Evolutionary conservation across 2,329 filamentous ascomycete genomes (phyloP), one percentile per base, ranked within the genome.

Genomic region (Penicillium fuscoglaucum): DNA sequence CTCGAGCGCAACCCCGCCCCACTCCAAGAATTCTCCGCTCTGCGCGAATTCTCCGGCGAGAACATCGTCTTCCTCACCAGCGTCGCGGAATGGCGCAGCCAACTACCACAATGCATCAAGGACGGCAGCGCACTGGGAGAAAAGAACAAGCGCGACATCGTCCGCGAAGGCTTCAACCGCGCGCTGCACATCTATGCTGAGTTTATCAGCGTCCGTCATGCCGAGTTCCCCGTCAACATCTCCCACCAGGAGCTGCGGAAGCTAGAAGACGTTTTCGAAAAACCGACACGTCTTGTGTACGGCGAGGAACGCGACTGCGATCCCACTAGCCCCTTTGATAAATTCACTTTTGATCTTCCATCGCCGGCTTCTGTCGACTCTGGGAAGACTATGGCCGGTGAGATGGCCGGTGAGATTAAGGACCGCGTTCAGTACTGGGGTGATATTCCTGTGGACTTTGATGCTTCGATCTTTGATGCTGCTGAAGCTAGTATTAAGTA

Each of bases 1-100:
- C 76, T 90, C 0, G 76, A 81, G 31, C 67, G 71, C 50, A 87
- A 88, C 68, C 83, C 85, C 0, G 76, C 80, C 5, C 83, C 84
- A 0, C 79, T 90, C 0, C 84, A 87, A 56, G 74, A 84, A 52
- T 90, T 88, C 69, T 87, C 87, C 0, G 86, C 87, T 0, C 77
- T 84, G 1, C 80, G 82, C 37, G 87, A 90, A 64, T 89, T 90
- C 68, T 89, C 87, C 0, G 87, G 86, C 15, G 87, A 90, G 70
- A 90, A 90, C 68, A 86, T 90, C 62, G 82, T 86, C 47, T 90
- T 90, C 70, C 73, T 90, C 6, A 83, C 80, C 9, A 76, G 79
- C 41, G 81, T 88, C 9, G 76, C 79, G 2, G 78, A 81, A 57
- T 89, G 84, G 83, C 86, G 83, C 68, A 52, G n/a, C 46, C 46